These are phyloP conservation scores for Pachyrhizus erosus DNA, from an alignment of 306 rosid genomes.

Conservation along the genomic window DNA sequence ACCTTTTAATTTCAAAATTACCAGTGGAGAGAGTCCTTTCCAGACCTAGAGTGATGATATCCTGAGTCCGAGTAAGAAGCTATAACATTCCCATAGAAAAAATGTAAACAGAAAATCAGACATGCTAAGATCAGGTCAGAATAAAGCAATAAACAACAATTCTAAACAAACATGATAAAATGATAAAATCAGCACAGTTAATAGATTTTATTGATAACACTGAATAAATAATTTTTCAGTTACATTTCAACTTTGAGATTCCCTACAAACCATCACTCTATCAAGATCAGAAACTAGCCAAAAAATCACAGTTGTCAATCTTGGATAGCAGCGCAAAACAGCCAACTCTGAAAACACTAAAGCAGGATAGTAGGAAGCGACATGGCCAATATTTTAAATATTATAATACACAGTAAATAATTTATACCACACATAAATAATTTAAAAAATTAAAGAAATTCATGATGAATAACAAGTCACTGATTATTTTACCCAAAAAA, in stretches of 20 bases:
- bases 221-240: conserved; percentile 9
- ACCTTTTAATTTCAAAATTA: conserved; percentile 78
- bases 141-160: conserved; percentile 15
- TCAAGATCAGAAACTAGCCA: conserved; percentile 18
- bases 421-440: neutral
- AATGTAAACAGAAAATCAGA: conserved; percentile 15
- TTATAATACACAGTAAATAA: neutral
- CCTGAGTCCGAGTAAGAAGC: conserved; percentile 40
- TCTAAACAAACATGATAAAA: conserved; percentile 24
- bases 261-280: conserved; percentile 11
- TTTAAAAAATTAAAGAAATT: neutral
- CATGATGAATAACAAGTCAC: neutral
- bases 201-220: conserved; percentile 3
- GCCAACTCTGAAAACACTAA: neutral
- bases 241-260: conserved; percentile 7
- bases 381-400: neutral
- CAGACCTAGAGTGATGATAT: conserved; percentile 61
- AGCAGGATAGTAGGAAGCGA: neutral
- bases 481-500: neutral
- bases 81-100: conserved; percentile 35
- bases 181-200: neutral
- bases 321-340: neutral
- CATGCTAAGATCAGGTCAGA: conserved; percentile 8
- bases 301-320: neutral
- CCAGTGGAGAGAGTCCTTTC: conserved; percentile 95